A percentile compares a stretch with the other conserved stretches of the same genome.
phyloP scores from a whole-genome alignment of 805 yeast genomes.

The Pachysolen tannophilus region DNA sequence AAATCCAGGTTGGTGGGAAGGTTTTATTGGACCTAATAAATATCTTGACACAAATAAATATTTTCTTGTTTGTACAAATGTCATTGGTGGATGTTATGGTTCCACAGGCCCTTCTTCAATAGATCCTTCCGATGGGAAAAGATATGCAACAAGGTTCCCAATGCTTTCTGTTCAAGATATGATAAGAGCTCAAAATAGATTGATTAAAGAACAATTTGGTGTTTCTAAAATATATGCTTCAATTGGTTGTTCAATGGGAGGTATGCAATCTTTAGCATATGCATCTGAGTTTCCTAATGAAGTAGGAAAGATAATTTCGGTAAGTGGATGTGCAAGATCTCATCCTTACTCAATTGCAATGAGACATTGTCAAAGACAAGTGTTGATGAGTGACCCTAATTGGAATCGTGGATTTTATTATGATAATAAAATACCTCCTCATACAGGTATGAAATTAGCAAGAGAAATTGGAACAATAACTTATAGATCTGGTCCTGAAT shows the following conservation, averaged over 20 bases:
- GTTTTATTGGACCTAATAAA: slow-evolving; percentile 78
- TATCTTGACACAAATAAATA: slow-evolving; percentile 75
- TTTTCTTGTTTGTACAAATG: slow-evolving; percentile 84
- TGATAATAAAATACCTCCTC: slow-evolving; percentile 70
- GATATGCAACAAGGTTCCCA: slow-evolving; percentile 85
- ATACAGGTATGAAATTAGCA: slow-evolving; percentile 90
- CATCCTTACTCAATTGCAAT: slow-evolving; percentile 93
- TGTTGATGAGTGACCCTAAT: slow-evolving; percentile 87
- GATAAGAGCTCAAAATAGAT: slow-evolving; percentile 79
- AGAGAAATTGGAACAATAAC: slow-evolving; percentile 92
- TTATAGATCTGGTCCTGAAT: slow-evolving; percentile 92
- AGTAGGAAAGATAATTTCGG: slow-evolving; percentile 68
- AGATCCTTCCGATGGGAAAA: slow-evolving; percentile 58
- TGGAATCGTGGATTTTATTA: slow-evolving; percentile 92
- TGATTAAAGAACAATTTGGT: slow-evolving; percentile 55
- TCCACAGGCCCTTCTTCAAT: slow-evolving; percentile 85
- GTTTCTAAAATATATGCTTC: slow-evolving; percentile 64
- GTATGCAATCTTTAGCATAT: slow-evolving; percentile 92
- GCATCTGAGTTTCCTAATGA: slow-evolving; percentile 75
- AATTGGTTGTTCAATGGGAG: slow-evolving; percentile 95
- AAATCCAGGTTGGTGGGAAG: slow-evolving; percentile 93
- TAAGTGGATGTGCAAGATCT: slow-evolving; percentile 88
- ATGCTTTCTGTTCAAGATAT: slow-evolving; percentile 80
- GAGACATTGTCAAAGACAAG: slow-evolving; percentile 90
- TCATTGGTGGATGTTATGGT: slow-evolving; percentile 91